Conservation (phyloP, 2,329 filamentous ascomycete species). For the Colletotrichum cereale region DNA sequence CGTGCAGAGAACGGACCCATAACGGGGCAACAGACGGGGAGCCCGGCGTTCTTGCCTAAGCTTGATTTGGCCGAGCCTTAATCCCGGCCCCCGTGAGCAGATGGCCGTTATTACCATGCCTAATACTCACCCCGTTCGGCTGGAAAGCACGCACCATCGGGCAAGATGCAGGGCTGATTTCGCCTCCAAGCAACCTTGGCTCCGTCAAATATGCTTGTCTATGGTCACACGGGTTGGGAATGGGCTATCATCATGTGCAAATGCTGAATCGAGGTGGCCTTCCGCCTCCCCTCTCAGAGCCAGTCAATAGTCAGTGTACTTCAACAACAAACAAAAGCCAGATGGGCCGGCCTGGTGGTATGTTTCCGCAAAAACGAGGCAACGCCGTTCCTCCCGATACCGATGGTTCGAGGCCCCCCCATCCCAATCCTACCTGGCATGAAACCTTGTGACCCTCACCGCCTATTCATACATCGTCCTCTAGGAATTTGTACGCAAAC, state of each 20-base stretch:
- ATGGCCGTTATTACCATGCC: not conserved
- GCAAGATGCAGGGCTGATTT: not conserved
- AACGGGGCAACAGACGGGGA: not conserved
- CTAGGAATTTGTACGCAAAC: conserved; percentile 97
- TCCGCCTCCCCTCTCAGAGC: conserved; percentile 22
- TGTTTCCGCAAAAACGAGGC: conserved; percentile 39
- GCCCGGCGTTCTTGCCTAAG: not conserved
- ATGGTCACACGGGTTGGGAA: conserved; percentile 21
- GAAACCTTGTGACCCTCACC: conserved; percentile 32
- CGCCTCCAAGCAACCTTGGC: conserved; percentile 4
- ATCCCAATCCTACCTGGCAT: conserved; percentile 36
- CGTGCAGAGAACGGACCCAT: not conserved
- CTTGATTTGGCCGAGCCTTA: not conserved
- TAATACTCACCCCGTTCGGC: not conserved
- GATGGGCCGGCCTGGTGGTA: conserved; percentile 27
- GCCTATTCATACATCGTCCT: conserved; percentile 80
- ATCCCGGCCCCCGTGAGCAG: not conserved
- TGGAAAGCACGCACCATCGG: not conserved
- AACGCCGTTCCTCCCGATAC: conserved; percentile 37
- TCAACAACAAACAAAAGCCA: conserved; percentile 36
- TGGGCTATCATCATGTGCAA: conserved; percentile 27
- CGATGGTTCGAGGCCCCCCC: conserved; percentile 28
- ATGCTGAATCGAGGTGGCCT: conserved; percentile 15
- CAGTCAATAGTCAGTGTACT: conserved; percentile 40
- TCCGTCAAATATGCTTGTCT: conserved; percentile 4